Conservation (phyloP, 2,329 filamentous ascomycete genomes). For the Aspergillus ibericus region DNA sequence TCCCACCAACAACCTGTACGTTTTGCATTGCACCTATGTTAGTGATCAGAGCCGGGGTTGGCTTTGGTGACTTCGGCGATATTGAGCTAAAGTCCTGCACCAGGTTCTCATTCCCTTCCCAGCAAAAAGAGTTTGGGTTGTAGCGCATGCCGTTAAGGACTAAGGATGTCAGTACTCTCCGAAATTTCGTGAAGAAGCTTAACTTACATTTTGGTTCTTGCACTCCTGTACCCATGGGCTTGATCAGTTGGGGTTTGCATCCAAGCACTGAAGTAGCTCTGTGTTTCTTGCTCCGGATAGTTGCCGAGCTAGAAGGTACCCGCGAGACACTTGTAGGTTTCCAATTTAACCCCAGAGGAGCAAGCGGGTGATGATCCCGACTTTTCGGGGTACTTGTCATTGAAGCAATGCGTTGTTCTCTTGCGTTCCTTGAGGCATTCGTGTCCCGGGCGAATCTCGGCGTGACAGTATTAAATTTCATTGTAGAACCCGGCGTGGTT, state of each 20-base stretch:
- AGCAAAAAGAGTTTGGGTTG: conserved; percentile 80
- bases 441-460: conserved; percentile 68
- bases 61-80: conserved; percentile 44
- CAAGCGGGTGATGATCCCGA: conserved; percentile 48
- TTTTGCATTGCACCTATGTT: conserved; percentile 83
- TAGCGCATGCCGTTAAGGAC: conserved; percentile 95
- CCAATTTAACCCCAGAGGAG: conserved; percentile 59
- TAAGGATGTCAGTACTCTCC: conserved; percentile 37
- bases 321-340: conserved; percentile 56
- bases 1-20: conserved; percentile 91
- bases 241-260: conserved; percentile 80
- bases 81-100: conserved; percentile 72
- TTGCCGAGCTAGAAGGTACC: conserved; percentile 51
- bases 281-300: conserved; percentile 48
- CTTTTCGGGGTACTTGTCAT: conserved; percentile 35
- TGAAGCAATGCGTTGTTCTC: conserved; percentile 59
- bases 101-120: conserved; percentile 95
- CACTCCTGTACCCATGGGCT: conserved; percentile 70
- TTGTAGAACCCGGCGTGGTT: conserved; percentile 58
- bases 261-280: conserved; percentile 35
- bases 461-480: conserved; percentile 50
- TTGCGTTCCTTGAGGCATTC: conserved; percentile 64
- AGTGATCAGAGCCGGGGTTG: conserved; percentile 72
- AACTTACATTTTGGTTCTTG: conserved; percentile 78
- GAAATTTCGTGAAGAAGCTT: neutral